Conservation (phyloP, 2,329 filamentous ascomycete genomes). For the Cladosporium oxysporum region DNA sequence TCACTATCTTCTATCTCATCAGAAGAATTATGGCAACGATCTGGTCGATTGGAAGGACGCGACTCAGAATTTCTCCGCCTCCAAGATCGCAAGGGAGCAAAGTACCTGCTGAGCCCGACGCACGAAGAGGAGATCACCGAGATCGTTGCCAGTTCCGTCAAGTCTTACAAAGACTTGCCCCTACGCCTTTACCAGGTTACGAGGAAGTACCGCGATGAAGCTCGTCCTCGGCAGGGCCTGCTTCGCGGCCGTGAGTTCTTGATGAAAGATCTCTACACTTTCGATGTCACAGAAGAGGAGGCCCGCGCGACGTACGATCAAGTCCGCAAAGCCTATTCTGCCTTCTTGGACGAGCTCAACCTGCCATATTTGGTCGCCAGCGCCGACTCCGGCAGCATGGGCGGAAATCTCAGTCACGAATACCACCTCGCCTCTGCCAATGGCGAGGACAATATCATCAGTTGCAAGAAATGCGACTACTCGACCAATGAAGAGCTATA, state of each 20-base stretch:
- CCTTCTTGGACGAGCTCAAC: conserved; percentile 79
- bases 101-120: conserved; percentile 82
- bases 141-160: conserved; percentile 70
- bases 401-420: conserved; percentile 88
- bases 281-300: conserved; percentile 68
- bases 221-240: conserved; percentile 82
- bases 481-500: conserved; percentile 83
- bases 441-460: conserved; percentile 84
- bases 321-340: conserved; percentile 72
- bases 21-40: conserved; percentile 78
- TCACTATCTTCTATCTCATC: conserved; percentile 84
- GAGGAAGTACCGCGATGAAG: conserved; percentile 92
- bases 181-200: conserved; percentile 88
- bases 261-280: conserved; percentile 99
- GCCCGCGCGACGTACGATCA: conserved; percentile 78
- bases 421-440: conserved; percentile 80
- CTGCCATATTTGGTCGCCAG: conserved; percentile 82
- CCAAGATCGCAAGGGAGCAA: conserved; percentile 71
- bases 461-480: conserved; percentile 72
- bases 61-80: conserved; percentile 71
- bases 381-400: conserved; percentile 95
- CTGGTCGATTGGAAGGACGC: conserved; percentile 68
- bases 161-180: conserved; percentile 84
- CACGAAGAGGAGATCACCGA: conserved; percentile 96
- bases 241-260: conserved; percentile 86